Percentiles rank a stretch among this genome's conserved stretches.
Conservation (phyloP, 805 yeast genomes). For the Metschnikowia dekortorum region DNA sequence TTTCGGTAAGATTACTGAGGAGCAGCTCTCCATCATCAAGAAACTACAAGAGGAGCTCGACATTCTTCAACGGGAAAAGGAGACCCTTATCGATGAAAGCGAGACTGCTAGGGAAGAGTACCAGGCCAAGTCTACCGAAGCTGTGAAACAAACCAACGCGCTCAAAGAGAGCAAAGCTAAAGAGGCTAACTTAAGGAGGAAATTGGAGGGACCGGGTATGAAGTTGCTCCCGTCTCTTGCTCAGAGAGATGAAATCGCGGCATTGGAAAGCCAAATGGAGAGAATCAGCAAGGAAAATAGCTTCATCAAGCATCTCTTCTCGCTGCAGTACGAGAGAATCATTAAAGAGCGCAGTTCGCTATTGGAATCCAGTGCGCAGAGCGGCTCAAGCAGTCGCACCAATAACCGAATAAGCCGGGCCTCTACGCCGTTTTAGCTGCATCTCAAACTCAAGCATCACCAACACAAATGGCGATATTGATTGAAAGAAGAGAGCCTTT, state of each 20-base stretch:
- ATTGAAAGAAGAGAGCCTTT: not conserved
- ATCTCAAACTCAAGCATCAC: not conserved
- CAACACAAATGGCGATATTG: not conserved
- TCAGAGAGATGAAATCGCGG: conserved; percentile 29
- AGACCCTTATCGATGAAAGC: conserved; percentile 24
- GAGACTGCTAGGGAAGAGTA: conserved; percentile 28
- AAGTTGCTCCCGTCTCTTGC: conserved; percentile 31
- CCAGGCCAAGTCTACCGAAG: conserved; percentile 32
- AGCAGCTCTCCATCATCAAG: conserved; percentile 20
- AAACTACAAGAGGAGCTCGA: conserved; percentile 25
- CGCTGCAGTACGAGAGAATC: conserved; percentile 31
- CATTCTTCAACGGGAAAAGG: conserved; percentile 22
- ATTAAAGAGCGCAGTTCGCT: conserved; percentile 30
- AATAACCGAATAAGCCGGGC: conserved; percentile 37
- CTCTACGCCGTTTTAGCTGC: conserved; percentile 28
- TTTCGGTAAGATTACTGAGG: conserved; percentile 8
- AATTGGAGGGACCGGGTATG: conserved; percentile 33
- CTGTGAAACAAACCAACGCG: conserved; percentile 25
- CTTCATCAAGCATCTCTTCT: conserved; percentile 25
- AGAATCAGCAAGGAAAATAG: conserved; percentile 25
- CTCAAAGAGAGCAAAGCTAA: conserved; percentile 19
- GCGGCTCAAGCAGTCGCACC: conserved; percentile 27
- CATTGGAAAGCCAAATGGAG: conserved; percentile 24
- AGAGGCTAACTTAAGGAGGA: conserved; percentile 17
- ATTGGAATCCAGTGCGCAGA: conserved; percentile 26